A percentile compares a stretch with the other conserved stretches of the same genome.
These are phyloP conservation scores for Bisporella sp. DNA, from an alignment of 2,329 filamentous ascomycete species.

Conservation along the genomic window DNA sequence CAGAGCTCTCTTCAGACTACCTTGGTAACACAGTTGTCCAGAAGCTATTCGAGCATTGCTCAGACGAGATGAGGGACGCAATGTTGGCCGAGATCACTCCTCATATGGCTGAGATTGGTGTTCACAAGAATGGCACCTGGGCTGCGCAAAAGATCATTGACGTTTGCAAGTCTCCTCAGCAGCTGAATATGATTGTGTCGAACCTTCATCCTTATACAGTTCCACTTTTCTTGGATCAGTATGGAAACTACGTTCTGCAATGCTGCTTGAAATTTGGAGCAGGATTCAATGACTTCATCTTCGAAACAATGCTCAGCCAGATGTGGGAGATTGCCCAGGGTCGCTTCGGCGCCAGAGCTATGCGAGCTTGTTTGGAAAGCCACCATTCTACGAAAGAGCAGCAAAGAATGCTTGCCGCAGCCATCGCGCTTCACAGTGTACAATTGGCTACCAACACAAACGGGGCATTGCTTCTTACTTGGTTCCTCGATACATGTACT, in stretches of 20 bases:
- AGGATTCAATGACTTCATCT: conserved; percentile 93
- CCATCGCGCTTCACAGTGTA: conserved; percentile 93
- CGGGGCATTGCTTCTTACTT: conserved; percentile 86
- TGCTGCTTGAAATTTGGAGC: conserved; percentile 88
- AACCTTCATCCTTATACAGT: conserved; percentile 80
- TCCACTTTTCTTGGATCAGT: conserved; percentile 92
- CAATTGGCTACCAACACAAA: conserved; percentile 95
- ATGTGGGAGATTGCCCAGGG: conserved; percentile 94
- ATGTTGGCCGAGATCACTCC: conserved; percentile 87
- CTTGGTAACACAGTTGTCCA: conserved; percentile 99
- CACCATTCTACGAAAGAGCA: conserved; percentile 93
- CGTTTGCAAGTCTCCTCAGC: conserved; percentile 75
- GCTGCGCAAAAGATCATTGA: conserved; percentile 99
- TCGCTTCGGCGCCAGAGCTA: conserved; percentile 88
- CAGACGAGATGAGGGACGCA: conserved; percentile 79
- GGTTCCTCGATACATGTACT: conserved; percentile 97
- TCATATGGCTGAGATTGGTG: conserved; percentile 90
- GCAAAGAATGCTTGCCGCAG: conserved; percentile 87
- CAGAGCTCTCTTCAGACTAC: conserved; percentile 91
- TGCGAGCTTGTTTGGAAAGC: conserved; percentile 94
- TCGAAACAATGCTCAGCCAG: conserved; percentile 89
- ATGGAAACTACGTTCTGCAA: conserved; percentile 96
- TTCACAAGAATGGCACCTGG: conserved; percentile 99
- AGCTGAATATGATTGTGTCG: conserved; percentile 81
- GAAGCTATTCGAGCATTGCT: conserved; percentile 96